A percentile compares a stretch with the other conserved stretches of the same genome.
Evolutionary conservation across 2,329 filamentous ascomycete genomes (phyloP).

Genomic region (Fusarium ramigenum): DNA sequence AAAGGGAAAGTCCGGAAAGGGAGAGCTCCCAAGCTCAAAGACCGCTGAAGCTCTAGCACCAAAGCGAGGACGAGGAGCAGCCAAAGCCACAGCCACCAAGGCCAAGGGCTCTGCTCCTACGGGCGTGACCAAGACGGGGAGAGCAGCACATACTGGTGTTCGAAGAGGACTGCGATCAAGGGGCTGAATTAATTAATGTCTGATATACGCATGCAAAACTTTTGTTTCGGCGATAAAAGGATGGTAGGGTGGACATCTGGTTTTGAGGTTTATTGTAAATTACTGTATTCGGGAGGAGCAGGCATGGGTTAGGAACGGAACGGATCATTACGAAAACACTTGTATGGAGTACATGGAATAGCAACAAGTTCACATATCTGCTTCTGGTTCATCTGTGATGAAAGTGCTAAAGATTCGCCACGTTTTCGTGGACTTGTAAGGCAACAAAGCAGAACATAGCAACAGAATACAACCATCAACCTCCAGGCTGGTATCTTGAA

Average conservation of each 20-base stretch:
- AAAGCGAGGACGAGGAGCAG: constrained; percentile 27
- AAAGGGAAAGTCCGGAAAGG: constrained; percentile 40
- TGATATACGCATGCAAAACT: not conserved
- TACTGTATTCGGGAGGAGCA: not conserved
- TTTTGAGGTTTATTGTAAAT: not conserved
- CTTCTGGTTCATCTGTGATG: not conserved
- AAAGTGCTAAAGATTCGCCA: not conserved
- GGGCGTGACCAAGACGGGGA: constrained; percentile 34
- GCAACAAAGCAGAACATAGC: not conserved
- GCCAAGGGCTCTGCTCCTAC: constrained; percentile 19
- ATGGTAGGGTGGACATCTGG: not conserved
- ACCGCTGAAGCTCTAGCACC: not conserved
- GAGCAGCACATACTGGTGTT: constrained; percentile 23
- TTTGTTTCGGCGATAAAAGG: not conserved
- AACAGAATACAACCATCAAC: not conserved
- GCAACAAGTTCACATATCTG: not conserved
- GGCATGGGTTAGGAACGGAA: not conserved
- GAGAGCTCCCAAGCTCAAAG: constrained; percentile 35
- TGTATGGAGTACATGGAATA: constrained; percentile 1
- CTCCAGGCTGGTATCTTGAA: not conserved
- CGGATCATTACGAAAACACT: not conserved
- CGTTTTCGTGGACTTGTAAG: not conserved
- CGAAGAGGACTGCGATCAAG: constrained; percentile 34
- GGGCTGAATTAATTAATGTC: constrained; percentile 3
- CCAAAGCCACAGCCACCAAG: constrained; percentile 7